Evolutionary conservation across 2,329 filamentous ascomycete genomes (phyloP).

Genomic region (Ceratocystis albifundus): DNA sequence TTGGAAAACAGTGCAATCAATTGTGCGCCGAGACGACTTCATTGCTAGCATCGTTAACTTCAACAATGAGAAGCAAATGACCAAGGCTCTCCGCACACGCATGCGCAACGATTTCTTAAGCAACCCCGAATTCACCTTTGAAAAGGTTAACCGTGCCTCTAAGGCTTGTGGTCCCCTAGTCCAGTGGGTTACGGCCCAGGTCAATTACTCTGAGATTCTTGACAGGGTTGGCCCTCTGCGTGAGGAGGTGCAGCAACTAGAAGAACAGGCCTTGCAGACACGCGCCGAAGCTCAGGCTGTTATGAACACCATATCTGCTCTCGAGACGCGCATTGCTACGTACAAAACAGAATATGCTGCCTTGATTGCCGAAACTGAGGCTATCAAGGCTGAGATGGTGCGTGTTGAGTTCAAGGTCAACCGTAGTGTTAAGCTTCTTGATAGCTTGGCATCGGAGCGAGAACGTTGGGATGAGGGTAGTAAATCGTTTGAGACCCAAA

Average conservation of each 20-base stretch:
- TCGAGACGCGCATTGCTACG: conserved; percentile 82
- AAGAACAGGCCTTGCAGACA: conserved; percentile 80
- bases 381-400: conserved; percentile 94
- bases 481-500: conserved; percentile 96
- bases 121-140: conserved; percentile 90
- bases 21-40: conserved; percentile 88
- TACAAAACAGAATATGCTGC: conserved; percentile 96
- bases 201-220: conserved; percentile 94
- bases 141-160: conserved; percentile 89
- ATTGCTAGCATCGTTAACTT: conserved; percentile 97
- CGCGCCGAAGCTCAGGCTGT: conserved; percentile 89
- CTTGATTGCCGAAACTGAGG: conserved; percentile 91
- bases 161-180: conserved; percentile 95
- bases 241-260: conserved; percentile 75
- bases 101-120: conserved; percentile 90
- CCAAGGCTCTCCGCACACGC: conserved; percentile 62
- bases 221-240: conserved; percentile 86
- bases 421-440: conserved; percentile 82
- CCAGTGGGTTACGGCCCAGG: conserved; percentile 93
- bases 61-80: conserved; percentile 94
- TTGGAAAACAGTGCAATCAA: conserved; percentile 83
- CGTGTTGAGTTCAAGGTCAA: conserved; percentile 97
- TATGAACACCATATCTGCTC: conserved; percentile 67
- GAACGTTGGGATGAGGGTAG: conserved; percentile 92
- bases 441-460: conserved; percentile 89